phyloP scores from a whole-genome alignment of 2,329 filamentous ascomycete species.

The Claviceps humidiphila region DNA sequence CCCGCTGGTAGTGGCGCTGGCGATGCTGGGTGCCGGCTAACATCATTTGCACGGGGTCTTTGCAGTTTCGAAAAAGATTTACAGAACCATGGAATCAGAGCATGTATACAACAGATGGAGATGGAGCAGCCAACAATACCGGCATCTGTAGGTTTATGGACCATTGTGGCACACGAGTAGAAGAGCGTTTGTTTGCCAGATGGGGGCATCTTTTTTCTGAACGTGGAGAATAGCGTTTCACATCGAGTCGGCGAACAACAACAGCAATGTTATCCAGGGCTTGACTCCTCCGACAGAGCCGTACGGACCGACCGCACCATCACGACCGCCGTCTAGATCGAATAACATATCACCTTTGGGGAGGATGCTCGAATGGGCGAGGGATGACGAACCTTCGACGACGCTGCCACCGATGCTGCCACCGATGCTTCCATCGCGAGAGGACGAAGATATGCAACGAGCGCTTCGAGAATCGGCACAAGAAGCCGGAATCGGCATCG shows the following conservation, averaged over 20 bases:
- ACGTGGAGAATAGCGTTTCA: constrained; percentile 31
- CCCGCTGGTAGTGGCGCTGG: not conserved
- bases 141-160: constrained; percentile 29
- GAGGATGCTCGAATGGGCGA: constrained; percentile 35
- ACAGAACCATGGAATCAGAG: constrained; percentile 38
- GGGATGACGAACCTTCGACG: constrained; percentile 24
- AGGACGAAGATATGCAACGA: constrained; percentile 42
- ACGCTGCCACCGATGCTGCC: constrained; percentile 9
- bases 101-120: constrained; percentile 37
- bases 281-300: constrained; percentile 26
- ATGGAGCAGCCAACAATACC: constrained; percentile 30
- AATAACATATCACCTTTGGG: constrained; percentile 44
- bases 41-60: not conserved
- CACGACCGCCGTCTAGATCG: constrained; percentile 48
- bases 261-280: constrained; percentile 28
- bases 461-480: constrained; percentile 43
- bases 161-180: not conserved
- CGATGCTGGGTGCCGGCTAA: not conserved
- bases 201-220: not conserved
- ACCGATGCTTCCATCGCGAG: constrained; percentile 23
- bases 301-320: constrained; percentile 35
- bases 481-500: constrained; percentile 36
- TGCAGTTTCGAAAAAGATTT: constrained; percentile 34
- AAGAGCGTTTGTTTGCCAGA: not conserved
- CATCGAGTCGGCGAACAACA: constrained; percentile 38